phyloP scores from a whole-genome alignment of 208 protist species.

The Crithidia brevicula region DNA sequence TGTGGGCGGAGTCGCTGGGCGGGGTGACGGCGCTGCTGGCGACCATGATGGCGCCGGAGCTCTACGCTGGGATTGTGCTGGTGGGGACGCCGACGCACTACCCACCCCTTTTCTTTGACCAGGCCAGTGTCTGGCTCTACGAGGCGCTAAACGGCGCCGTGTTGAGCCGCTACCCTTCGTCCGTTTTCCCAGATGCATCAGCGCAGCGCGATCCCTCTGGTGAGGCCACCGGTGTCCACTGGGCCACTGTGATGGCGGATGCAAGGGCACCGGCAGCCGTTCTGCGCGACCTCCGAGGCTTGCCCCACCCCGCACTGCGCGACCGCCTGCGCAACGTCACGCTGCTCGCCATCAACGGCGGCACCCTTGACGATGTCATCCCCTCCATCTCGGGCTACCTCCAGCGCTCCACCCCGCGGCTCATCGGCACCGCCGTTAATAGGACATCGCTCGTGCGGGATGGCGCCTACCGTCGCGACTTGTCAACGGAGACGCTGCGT shows the following conservation, averaged over 20 bases:
- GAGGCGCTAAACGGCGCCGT: conserved; percentile 46
- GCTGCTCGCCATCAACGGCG: conserved; percentile 70
- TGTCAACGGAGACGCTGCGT: conserved; percentile 74
- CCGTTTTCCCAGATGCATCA: too few relatives aligned
- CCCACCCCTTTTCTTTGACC: conserved; percentile 75
- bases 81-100: conserved; percentile 70
- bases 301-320: conserved; percentile 37
- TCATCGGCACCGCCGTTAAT: conserved; percentile 20
- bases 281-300: conserved; percentile 33
- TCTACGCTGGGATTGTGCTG: conserved; percentile 72
- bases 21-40: conserved; percentile 62
- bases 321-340: conserved; percentile 42
- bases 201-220: too few relatives aligned
- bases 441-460: conserved; percentile 12
- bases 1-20: conserved; percentile 79
- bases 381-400: conserved; percentile 59
- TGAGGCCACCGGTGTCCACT: conserved; percentile 18
- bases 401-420: conserved; percentile 48
- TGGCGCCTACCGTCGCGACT: conserved; percentile 48
- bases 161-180: conserved; percentile 29
- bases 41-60: conserved; percentile 52
- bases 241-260: conserved; percentile 26
- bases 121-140: conserved; percentile 53
- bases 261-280: conserved; percentile 28
- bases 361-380: conserved; percentile 74